Base-by-base conservation (phyloP, 2,329 filamentous ascomycete genomes). In the Sphaerulina musiva region DNA sequence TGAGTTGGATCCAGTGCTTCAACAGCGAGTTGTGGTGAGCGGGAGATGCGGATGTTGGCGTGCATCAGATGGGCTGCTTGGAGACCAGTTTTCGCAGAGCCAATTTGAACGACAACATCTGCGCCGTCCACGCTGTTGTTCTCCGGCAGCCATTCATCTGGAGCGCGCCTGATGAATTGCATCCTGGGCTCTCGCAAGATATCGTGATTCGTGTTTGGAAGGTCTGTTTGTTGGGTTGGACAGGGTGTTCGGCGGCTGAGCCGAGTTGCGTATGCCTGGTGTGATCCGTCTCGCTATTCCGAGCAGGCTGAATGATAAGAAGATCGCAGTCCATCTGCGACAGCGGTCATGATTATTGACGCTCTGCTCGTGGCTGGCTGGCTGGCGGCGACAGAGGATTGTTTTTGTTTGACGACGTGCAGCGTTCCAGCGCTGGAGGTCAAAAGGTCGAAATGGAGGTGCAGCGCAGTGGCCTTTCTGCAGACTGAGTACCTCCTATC, bases 41-140 rank as follows among this genome's bases (percentile, higher is more conserved):
- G 49, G 36, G 39, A 46, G 26, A 53, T 32, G 31, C 52, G 41
- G 29, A 57, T 48, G 17, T 53, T 53, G 46, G 48, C 47, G 38
- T 55, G 53, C 17, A 57, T 43, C 32, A 63, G 47, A 46, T 57
- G 56, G 36, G 59, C 51, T 3, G 61, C 58, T 51, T 58, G 62
- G 47, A 59, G 46, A 12, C 56, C 57, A 12, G 61, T 56, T 17
- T 53, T 48, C 46, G 38, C 45, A 46, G 59, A 46, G 12, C 57
- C 57, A 41, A 55, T 55, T 31, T 59, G 60, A 14, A 60, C 42
- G 23, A 59, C 53, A 38, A 59, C 51, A 41, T 59, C 54, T 38
- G 54, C 57, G 49, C 48, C 50, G 34, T 52, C 40, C 45, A 43
- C 46, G 45, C 20, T 20, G 20, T 48, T 20, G 20, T 48, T 43